phyloP scores from a whole-genome alignment of 2,329 filamentous ascomycete genomes.

The Coniochaeta sp. region DNA sequence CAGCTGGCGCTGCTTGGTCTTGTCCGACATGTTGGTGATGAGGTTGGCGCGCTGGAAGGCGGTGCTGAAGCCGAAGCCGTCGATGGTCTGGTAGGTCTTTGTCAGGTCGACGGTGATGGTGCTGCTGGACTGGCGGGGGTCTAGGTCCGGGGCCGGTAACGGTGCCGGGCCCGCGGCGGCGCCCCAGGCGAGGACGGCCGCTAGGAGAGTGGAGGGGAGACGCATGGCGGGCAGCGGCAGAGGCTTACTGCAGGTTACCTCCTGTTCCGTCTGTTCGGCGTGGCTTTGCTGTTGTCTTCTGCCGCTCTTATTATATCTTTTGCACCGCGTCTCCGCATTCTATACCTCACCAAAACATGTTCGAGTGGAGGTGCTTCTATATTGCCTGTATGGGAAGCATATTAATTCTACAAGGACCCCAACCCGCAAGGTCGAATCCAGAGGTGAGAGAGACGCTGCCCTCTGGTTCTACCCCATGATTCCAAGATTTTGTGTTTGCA shows the following conservation, averaged over 20 bases:
- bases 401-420: conserved; percentile 4
- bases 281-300: not conserved
- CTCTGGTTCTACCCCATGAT: not conserved
- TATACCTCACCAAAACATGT: not conserved
- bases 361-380: not conserved
- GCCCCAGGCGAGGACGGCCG: conserved; percentile 1
- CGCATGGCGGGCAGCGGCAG: not conserved
- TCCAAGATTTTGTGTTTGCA: not conserved
- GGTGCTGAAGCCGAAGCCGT: conserved; percentile 35
- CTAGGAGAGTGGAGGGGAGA: not conserved
- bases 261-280: not conserved
- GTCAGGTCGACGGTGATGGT: conserved; percentile 29
- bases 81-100: conserved; percentile 35
- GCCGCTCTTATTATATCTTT: not conserved
- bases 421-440: not conserved
- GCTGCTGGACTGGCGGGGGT: conserved; percentile 10
- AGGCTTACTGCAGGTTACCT: not conserved
- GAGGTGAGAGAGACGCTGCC: not conserved
- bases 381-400: conserved; percentile 5
- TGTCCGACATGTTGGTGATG: conserved; percentile 28
- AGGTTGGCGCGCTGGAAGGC: conserved; percentile 37
- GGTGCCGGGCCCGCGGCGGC: conserved; percentile 2
- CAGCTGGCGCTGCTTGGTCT: conserved; percentile 29
- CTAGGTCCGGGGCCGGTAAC: conserved; percentile 4
- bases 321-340: not conserved